Evolutionary conservation across 108 stramenopile genomes (phyloP), one percentile per base, ranked within the genome.

Genomic region (Cafeteria roenbergensis): DNA sequence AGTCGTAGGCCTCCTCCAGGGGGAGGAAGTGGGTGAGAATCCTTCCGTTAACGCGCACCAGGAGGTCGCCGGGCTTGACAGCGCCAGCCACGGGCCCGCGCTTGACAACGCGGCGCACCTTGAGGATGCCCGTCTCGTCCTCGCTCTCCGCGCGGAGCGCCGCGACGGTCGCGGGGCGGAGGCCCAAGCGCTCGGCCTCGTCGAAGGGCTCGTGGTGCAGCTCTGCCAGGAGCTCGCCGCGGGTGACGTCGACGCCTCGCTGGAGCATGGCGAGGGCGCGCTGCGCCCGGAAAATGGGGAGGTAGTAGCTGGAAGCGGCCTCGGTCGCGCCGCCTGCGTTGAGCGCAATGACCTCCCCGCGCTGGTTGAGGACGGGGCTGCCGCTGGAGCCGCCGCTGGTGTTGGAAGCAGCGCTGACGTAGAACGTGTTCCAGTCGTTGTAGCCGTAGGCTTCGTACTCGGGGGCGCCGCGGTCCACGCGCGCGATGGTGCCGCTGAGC

Each of bases 401-500:
- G 29, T 35, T 67, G 67, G 71, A 57, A 6, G 71, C 71, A 9
- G 65, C 64, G 1, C 34, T 22, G 56, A 53, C 34, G 58, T 71
- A 71, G 65, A 71, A 71, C 31, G 78, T 78, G 73, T 78, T 78
- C 28, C 64, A 69, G 33, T 78, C 78, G 36, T 57, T 55, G 73
- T 76, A 77, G n/a, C 35, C 68, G 22, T 57, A 51, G 12, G 34
- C 29, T 4, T 32, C 52, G 61, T 78, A 78, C 27, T 61, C 35
- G 1, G 78, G 78, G 22, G 76, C 73, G 21, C 66, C 73, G 14
- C 78, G 78, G 57, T 78, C 78, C 0, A 77, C 51, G n/a, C 78
- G 69, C 33, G 78, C 73, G 27, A 78, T 64, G 25, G 73, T 70
- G 0, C 78, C 78, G 1, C 68, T 36, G 28, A 78, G 73, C 29